Percentiles rank a stretch among this genome's conserved stretches.
Conservation (phyloP, 257 asterid species). For the Lithospermum erythrorhizon region DNA sequence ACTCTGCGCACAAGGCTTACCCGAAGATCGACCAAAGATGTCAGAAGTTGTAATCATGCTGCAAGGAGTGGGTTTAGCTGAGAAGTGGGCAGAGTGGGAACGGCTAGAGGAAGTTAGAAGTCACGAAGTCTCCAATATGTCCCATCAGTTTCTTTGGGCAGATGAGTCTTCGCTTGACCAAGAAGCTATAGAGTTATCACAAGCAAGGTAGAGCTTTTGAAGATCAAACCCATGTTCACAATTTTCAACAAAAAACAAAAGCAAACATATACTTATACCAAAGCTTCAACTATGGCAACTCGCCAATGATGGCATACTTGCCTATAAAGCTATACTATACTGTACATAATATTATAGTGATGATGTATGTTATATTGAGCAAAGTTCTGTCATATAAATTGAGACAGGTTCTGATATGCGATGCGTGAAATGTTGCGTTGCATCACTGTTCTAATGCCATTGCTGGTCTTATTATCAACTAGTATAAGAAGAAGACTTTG, state of each 20-base stretch:
- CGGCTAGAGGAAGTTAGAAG: slow-evolving; percentile 47
- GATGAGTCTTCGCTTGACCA: slow-evolving; percentile 70
- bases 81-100: slow-evolving; percentile 95
- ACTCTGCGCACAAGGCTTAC: slow-evolving; percentile 71
- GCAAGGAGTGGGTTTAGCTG: slow-evolving; percentile 65
- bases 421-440: too few species aligned
- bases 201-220: slow-evolving; percentile 40
- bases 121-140: slow-evolving; percentile 39
- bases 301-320: too few species aligned
- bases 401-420: too few species aligned
- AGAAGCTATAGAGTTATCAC: slow-evolving; percentile 75
- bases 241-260: too few species aligned
- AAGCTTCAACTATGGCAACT: too few species aligned
- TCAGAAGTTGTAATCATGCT: slow-evolving; percentile 65
- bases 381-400: too few species aligned
- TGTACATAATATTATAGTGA: neutral
- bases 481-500: too few species aligned
- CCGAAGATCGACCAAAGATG: slow-evolving; percentile 83
- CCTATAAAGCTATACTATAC: neutral
- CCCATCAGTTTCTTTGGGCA: slow-evolving; percentile 59
- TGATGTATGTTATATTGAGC: neutral
- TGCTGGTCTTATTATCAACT: too few species aligned
- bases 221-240: too few species aligned
- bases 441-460: too few species aligned
- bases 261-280: too few species aligned